Evolutionary conservation across 495 filamentous ascomycete species (phyloP), one percentile per base, ranked within the genome.

Genomic region (Penicillium roqueforti): DNA sequence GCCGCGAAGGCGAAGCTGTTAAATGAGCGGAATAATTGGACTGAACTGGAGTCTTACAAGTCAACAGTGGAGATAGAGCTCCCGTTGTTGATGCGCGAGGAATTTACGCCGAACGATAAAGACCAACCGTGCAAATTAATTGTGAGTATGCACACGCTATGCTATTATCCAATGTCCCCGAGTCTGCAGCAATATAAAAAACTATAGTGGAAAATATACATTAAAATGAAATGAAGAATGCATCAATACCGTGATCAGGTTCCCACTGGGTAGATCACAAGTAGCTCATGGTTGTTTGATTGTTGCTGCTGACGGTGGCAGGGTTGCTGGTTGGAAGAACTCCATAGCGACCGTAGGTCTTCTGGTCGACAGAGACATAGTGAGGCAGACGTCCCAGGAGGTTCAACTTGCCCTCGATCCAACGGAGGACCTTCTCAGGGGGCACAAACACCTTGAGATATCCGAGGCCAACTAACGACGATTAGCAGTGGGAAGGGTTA

Each of bases 321-420:
- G 64, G 75, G 26, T 65, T 76, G 26, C 74, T 76, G 0, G 83
- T 82, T 2, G 91, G 91, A 19, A 97, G 73, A 16, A 97, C 88
- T 1, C 91, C 91, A 63, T 92, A 95, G 43, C 91, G 80, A n/a
- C 91, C 91, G 63, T 90, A 95, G n/a, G 87, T 95, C 80, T 95
- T 95, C 66, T 96, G 91, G 63, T 97, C 91, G 11, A 97, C 83
- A 18, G 87, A 91, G 14, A 97, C 85, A 62, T 95, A 97, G 69
- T 92, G 87, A 14, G 91, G 90, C 34, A 96, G 69, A 52, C 88
- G 78, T 13, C 84, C 88, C 3, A 95, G 75, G 18, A 96, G 79
- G 58, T 95, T 92, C 47, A 95, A 61, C 67, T 89, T 95, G 18
- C 81, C 80, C 70, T 97, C 91, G 46, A 95, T 82, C 81, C 82